Conservation (phyloP, 2,329 filamentous ascomycete genomes). For the Aspergillus arachidicola region DNA sequence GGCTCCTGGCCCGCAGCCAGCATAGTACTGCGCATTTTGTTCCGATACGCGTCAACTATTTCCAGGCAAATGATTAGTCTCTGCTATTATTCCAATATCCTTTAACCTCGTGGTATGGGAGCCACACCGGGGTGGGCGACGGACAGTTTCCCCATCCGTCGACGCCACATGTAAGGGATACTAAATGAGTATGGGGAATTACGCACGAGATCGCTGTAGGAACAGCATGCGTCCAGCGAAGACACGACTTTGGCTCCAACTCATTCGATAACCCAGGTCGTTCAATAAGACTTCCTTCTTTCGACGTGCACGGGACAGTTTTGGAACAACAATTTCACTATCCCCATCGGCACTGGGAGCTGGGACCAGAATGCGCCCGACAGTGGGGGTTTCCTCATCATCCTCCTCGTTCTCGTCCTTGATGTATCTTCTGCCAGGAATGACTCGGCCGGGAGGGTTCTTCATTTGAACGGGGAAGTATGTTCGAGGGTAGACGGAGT, state of each 20-base stretch:
- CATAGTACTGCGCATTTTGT: constrained; percentile 84
- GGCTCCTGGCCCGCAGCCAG: constrained; percentile 77
- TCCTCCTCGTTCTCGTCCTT: constrained; percentile 63
- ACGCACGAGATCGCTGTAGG: constrained; percentile 87
- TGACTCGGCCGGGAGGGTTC: constrained; percentile 70
- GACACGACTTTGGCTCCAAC: constrained; percentile 91
- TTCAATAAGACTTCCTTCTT: constrained; percentile 88
- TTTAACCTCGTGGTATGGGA: constrained; percentile 5
- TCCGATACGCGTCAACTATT: constrained; percentile 88
- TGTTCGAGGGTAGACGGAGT: constrained; percentile 85
- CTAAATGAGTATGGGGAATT: constrained; percentile 5
- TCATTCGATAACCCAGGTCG: constrained; percentile 91
- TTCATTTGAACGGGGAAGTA: constrained; percentile 96
- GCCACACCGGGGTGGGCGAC: not conserved
- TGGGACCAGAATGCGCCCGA: constrained; percentile 58
- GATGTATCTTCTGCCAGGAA: constrained; percentile 75
- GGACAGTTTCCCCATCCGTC: constrained; percentile 4
- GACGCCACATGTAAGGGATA: constrained; percentile 14
- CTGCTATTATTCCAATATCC: constrained; percentile 11
- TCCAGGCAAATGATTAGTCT: constrained; percentile 13
- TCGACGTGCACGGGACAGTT: constrained; percentile 69
- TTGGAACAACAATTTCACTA: constrained; percentile 73
- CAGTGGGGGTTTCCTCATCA: constrained; percentile 35
- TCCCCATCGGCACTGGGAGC: constrained; percentile 69
- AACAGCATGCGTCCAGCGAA: constrained; percentile 87